A percentile compares a stretch with the other conserved stretches of the same genome.
These are phyloP conservation scores for Psophocarpus tetragonolobus DNA, from an alignment of 306 rosid species.

Conservation along the genomic window DNA sequence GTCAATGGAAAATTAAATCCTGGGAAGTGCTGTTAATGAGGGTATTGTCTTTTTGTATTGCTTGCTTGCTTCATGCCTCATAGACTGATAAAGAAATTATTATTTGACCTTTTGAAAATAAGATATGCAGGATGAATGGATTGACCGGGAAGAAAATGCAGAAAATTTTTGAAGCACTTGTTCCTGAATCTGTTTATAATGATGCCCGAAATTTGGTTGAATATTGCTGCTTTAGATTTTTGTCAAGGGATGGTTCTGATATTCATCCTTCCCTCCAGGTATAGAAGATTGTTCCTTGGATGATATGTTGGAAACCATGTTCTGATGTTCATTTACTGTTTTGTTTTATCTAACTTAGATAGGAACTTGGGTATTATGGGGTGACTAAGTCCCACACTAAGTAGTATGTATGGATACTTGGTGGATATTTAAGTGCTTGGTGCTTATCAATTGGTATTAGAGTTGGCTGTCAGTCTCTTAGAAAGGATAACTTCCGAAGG, in stretches of 20 bases:
- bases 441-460: no score
- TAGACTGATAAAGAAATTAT: constrained; percentile 39
- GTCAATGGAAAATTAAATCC: constrained; percentile 11
- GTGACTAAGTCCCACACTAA: no score
- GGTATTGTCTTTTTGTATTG: constrained; percentile 21
- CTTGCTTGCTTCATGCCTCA: constrained; percentile 37
- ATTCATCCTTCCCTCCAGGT: constrained; percentile 94
- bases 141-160: constrained; percentile 90
- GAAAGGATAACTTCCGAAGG: no score
- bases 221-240: constrained; percentile 96
- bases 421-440: no score
- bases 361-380: no score
- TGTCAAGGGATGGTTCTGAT: constrained; percentile 84
- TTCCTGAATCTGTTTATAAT: constrained; percentile 60
- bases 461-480: no score
- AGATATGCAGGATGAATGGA: constrained; percentile 95
- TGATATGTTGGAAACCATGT: background rate
- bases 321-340: constrained; percentile 12
- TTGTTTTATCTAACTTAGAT: background rate
- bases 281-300: constrained; percentile 9
- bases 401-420: no score
- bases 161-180: constrained; percentile 86
- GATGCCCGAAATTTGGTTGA: constrained; percentile 91
- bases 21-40: background rate
- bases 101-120: constrained; percentile 58